These are phyloP conservation scores for Epichloe aotearoae DNA, from an alignment of 2,329 filamentous ascomycete species.

Conservation along the genomic window DNA sequence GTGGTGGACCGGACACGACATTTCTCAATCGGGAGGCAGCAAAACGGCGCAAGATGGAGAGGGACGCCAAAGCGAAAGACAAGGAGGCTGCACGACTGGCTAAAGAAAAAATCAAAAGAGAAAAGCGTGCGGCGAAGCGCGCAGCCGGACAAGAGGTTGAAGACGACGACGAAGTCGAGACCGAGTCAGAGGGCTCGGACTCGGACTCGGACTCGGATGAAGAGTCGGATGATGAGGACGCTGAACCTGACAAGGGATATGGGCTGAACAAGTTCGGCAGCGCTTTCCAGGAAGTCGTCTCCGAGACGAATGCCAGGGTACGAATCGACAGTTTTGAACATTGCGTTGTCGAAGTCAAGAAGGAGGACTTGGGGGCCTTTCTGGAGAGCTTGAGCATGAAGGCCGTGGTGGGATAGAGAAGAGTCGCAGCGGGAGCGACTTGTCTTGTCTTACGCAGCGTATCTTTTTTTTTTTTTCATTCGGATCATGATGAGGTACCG, in stretches of 20 bases:
- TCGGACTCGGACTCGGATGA: constrained; percentile 20
- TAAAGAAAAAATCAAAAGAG: constrained; percentile 45
- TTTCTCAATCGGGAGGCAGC: constrained; percentile 55
- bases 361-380: constrained; percentile 87
- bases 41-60: constrained; percentile 49
- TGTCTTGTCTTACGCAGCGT: background rate
- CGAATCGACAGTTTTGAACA: constrained; percentile 95
- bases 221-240: constrained; percentile 40
- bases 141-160: constrained; percentile 28
- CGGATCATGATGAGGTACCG: background rate
- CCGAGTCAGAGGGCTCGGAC: constrained; percentile 29
- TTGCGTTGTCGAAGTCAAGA: constrained; percentile 93
- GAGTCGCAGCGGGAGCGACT: background rate
- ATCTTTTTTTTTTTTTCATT: background rate
- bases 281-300: constrained; percentile 89
- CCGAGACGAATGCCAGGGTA: constrained; percentile 79
- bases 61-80: constrained; percentile 48
- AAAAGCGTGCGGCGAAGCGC: constrained; percentile 46
- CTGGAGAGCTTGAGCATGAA: constrained; percentile 87
- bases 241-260: constrained; percentile 47
- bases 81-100: constrained; percentile 44
- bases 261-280: constrained; percentile 84
- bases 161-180: constrained; percentile 36
- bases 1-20: constrained; percentile 60
- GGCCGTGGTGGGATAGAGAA: constrained; percentile 52